phyloP scores from a whole-genome alignment of 352 stramenopile genomes.

The Globisporangium polare region DNA sequence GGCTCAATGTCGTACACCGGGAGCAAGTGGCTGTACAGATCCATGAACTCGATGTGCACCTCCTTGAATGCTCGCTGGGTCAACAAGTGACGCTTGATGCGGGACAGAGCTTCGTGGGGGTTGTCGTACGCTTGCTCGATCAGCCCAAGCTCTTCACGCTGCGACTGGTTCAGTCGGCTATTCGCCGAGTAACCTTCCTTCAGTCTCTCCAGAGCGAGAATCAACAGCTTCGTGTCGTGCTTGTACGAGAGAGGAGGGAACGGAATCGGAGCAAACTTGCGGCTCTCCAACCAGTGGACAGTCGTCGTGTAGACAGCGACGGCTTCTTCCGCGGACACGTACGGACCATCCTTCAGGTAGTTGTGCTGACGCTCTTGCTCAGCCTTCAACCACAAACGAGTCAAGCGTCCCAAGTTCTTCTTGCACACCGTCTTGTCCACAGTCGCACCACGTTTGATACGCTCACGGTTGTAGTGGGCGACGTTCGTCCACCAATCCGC shows the following conservation, averaged over 20 bases:
- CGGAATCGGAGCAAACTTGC: conserved; percentile 99
- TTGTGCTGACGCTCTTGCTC: conserved; percentile 99
- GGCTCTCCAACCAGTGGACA: conserved; percentile 99
- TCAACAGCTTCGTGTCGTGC: conserved; percentile 99
- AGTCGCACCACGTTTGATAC: conserved; percentile 98
- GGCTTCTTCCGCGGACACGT: conserved; percentile 98
- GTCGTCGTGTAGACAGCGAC: conserved; percentile 99
- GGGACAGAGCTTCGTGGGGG: conserved; percentile 96
- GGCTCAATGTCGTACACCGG: conserved; percentile 99
- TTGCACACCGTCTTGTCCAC: conserved; percentile 99
- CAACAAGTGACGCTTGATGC: conserved; percentile 99
- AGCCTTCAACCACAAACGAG: conserved; percentile 98
- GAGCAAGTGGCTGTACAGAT: conserved; percentile 98
- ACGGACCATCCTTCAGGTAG: conserved; percentile 99
- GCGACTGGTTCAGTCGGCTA: conserved; percentile 96
- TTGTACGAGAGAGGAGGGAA: conserved; percentile 99
- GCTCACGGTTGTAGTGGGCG: conserved; percentile 99
- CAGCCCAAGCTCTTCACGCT: conserved; percentile 98
- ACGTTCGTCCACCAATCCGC: conserved; percentile 99
- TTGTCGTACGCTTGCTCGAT: conserved; percentile 99
- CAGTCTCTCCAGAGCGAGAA: conserved; percentile 97
- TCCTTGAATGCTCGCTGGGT: conserved; percentile 99
- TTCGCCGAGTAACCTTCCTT: conserved; percentile 99
- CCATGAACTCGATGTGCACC: conserved; percentile 99
- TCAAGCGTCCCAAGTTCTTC: conserved; percentile 99